Evolutionary conservation across 441 rosid genomes (phyloP).

Genomic region (Aquilaria agallochum): DNA sequence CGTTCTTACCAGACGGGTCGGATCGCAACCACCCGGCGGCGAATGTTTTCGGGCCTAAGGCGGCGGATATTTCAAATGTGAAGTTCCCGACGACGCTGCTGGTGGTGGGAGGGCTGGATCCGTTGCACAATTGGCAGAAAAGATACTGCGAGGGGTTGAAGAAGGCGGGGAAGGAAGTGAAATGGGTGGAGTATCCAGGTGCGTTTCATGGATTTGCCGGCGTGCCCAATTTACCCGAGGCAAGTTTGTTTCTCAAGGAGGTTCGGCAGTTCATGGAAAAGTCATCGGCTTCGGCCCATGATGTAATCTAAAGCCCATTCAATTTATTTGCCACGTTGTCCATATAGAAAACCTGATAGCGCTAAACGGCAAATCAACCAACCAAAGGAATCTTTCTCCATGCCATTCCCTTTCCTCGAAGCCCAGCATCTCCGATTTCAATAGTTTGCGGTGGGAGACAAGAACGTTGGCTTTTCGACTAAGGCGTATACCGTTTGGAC

Average conservation of each 20-base stretch:
- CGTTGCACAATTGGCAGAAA: constrained; percentile 24
- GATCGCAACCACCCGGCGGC: constrained; percentile 26
- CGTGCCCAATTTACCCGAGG: constrained; percentile 14
- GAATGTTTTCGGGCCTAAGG: constrained; percentile 24
- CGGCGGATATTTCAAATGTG: constrained; percentile 16
- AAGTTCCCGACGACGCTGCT: constrained; percentile 16
- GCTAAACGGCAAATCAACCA: too few relatives aligned
- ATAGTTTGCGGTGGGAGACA: too few relatives aligned
- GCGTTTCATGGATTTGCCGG: constrained; percentile 15
- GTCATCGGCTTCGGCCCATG: neutral
- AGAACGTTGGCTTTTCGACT: too few relatives aligned
- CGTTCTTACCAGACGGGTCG: constrained; percentile 23
- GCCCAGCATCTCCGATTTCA: too few relatives aligned
- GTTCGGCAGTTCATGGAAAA: constrained; percentile 12
- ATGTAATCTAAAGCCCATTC: too few relatives aligned
- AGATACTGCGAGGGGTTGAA: constrained; percentile 23
- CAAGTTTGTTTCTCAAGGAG: constrained; percentile 9
- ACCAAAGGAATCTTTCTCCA: too few relatives aligned
- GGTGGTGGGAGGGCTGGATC: constrained; percentile 22
- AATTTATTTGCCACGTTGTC: too few relatives aligned
- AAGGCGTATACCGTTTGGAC: too few relatives aligned
- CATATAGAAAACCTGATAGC: too few relatives aligned
- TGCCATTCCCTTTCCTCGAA: too few relatives aligned
- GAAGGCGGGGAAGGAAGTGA: constrained; percentile 21
- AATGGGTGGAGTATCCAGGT: constrained; percentile 19